These are phyloP conservation scores for Rhizopogon vulgaris DNA, from an alignment of 768 basidiomycete species.

Conservation along the genomic window DNA sequence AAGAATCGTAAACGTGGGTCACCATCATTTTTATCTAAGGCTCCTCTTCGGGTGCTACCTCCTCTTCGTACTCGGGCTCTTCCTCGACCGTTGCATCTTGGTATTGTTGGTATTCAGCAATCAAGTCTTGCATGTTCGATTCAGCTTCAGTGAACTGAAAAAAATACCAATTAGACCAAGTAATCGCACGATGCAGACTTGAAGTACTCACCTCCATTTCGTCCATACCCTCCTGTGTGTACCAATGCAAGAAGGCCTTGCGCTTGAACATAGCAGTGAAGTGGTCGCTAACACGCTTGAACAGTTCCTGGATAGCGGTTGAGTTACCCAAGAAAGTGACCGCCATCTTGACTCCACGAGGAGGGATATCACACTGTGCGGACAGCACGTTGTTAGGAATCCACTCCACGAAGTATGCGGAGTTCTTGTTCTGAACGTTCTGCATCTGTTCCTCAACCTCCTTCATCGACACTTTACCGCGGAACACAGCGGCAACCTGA, in stretches of 20 bases:
- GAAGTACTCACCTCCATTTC: slow-evolving; percentile 74
- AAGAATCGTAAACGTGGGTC: slow-evolving; percentile 12
- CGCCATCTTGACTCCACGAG: slow-evolving; percentile 93
- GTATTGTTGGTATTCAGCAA: slow-evolving; percentile 97
- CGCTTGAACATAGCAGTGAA: slow-evolving; percentile 99
- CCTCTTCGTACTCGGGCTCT: slow-evolving; percentile 87
- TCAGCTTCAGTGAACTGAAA: slow-evolving; percentile 92
- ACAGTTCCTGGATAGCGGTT: slow-evolving; percentile 94
- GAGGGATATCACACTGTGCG: slow-evolving; percentile 97
- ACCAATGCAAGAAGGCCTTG: slow-evolving; percentile 99
- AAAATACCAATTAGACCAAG: not conserved
- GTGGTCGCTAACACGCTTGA: slow-evolving; percentile 98
- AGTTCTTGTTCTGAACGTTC: slow-evolving; percentile 95
- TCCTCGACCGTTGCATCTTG: slow-evolving; percentile 92
- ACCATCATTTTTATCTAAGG: slow-evolving; percentile 29
- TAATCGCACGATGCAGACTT: not conserved
- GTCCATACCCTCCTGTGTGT: slow-evolving; percentile 99
- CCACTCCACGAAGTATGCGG: slow-evolving; percentile 98
- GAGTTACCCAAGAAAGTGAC: slow-evolving; percentile 98
- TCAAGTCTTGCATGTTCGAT: slow-evolving; percentile 98
- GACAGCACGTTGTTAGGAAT: slow-evolving; percentile 99
- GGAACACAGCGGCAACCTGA: slow-evolving; percentile 92
- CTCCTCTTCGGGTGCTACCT: slow-evolving; percentile 56
- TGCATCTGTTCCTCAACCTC: slow-evolving; percentile 99
- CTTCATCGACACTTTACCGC: slow-evolving; percentile 99